phyloP scores from a whole-genome alignment of 2,329 filamentous ascomycete species.

The Rutstroemia sp. region DNA sequence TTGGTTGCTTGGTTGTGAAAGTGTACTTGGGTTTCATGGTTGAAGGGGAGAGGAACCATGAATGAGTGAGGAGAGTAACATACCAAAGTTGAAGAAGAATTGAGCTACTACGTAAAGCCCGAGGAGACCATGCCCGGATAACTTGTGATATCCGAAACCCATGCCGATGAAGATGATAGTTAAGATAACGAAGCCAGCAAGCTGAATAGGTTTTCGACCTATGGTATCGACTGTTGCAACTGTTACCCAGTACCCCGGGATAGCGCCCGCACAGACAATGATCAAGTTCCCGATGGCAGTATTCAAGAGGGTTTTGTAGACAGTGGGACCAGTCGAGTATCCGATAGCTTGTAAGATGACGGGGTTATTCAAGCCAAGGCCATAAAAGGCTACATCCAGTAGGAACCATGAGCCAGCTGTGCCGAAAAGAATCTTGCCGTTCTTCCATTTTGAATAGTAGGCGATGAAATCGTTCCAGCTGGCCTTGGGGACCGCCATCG shows the following conservation, averaged over 20 bases:
- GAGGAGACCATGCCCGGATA: constrained; percentile 45
- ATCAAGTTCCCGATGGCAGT: constrained; percentile 73
- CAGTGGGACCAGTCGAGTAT: constrained; percentile 53
- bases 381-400: constrained; percentile 49
- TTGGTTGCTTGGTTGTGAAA: background rate
- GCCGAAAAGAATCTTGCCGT: constrained; percentile 66
- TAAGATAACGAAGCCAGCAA: constrained; percentile 53
- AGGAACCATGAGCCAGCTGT: constrained; percentile 82
- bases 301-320: constrained; percentile 65
- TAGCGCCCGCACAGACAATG: constrained; percentile 66
- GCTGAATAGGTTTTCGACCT: constrained; percentile 72
- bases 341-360: constrained; percentile 68
- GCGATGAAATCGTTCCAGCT: constrained; percentile 62
- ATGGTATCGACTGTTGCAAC: constrained; percentile 68
- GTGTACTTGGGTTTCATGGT: background rate
- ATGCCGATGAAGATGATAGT: constrained; percentile 56
- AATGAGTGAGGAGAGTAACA: background rate
- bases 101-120: constrained; percentile 58
- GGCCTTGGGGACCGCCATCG: constrained; percentile 52
- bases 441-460: constrained; percentile 65
- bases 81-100: constrained; percentile 58
- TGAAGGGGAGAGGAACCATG: too few relatives aligned
- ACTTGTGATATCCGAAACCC: constrained; percentile 50
- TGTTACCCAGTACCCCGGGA: constrained; percentile 77
- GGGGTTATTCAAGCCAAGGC: constrained; percentile 66